phyloP scores from a whole-genome alignment of 208 protist genomes.

The Porcisia hertigi region DNA sequence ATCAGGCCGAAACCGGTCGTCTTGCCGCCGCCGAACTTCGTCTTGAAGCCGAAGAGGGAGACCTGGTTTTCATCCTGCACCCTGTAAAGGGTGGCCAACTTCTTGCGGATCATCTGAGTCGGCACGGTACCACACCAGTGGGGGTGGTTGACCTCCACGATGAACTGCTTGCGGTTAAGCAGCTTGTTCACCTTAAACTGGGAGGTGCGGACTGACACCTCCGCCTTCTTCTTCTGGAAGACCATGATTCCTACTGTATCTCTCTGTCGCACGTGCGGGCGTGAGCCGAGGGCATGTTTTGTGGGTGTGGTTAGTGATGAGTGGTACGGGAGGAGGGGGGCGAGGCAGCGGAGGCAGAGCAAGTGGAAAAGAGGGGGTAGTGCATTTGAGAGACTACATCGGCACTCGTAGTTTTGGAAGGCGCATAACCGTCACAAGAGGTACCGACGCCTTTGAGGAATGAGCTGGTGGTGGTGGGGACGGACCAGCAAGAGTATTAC shows the following conservation, averaged over 20 bases:
- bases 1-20: conserved; percentile 99
- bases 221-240: conserved; percentile 93
- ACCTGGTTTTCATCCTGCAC: conserved; percentile 95
- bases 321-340: background rate
- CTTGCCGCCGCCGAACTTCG: conserved; percentile 98
- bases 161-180: conserved; percentile 99
- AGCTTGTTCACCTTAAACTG: conserved; percentile 99
- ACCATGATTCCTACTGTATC: conserved; percentile 78
- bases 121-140: conserved; percentile 93
- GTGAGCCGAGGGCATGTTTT: background rate
- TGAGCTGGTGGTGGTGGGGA: too few species aligned
- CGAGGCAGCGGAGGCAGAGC: background rate
- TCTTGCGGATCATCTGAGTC: conserved; percentile 94
- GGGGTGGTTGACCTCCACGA: conserved; percentile 92
- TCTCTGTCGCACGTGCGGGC: background rate
- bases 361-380: background rate
- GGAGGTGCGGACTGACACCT: conserved; percentile 93
- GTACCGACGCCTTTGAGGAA: too few species aligned
- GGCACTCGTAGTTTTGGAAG: too few species aligned
- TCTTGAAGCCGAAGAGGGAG: conserved; percentile 98
- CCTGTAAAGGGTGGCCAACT: conserved; percentile 98
- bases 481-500: too few species aligned
- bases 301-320: background rate
- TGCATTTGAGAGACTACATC: too few species aligned
- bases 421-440: too few species aligned